These are phyloP conservation scores for Fusarium musae DNA, from an alignment of 2,329 filamentous ascomycete species.

Conservation along the genomic window DNA sequence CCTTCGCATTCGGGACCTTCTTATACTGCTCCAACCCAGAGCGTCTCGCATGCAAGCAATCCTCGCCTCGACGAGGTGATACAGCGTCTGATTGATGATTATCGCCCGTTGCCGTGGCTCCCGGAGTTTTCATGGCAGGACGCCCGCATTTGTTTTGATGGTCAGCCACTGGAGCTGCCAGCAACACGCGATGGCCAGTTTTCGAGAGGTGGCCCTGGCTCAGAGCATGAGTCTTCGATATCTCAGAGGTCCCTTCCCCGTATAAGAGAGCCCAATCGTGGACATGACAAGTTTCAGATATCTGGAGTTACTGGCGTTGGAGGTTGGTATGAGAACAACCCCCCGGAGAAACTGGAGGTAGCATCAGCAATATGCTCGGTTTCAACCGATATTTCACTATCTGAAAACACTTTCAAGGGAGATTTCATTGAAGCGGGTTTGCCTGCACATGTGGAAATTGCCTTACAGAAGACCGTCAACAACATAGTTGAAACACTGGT, in stretches of 20 bases:
- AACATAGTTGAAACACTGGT: too few species aligned
- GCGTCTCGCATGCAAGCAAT: not conserved
- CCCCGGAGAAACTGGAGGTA: too few species aligned
- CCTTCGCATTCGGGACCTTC: not conserved
- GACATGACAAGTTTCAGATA: not conserved
- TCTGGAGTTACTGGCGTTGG: not conserved
- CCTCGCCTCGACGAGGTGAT: too few species aligned
- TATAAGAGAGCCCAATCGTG: fast-evolving
- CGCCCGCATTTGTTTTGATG: not conserved
- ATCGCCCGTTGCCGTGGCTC: not conserved
- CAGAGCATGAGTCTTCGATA: not conserved
- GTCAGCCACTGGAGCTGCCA: not conserved
- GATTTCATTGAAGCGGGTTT: too few species aligned
- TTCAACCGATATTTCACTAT: too few species aligned
- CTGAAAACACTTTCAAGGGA: too few species aligned
- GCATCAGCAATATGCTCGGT: too few species aligned
- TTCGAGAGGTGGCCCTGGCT: not conserved
- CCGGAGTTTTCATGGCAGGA: conserved; percentile 7
- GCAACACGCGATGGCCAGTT: not conserved
- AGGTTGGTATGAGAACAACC: not conserved
- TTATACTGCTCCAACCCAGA: not conserved
- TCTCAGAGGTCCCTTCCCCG: fast-evolving
- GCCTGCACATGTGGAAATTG: too few species aligned
- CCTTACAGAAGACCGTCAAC: too few species aligned
- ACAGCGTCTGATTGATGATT: too few species aligned